Evolutionary conservation across 441 rosid genomes (phyloP).

Genomic region (Raphanus hybrid): DNA sequence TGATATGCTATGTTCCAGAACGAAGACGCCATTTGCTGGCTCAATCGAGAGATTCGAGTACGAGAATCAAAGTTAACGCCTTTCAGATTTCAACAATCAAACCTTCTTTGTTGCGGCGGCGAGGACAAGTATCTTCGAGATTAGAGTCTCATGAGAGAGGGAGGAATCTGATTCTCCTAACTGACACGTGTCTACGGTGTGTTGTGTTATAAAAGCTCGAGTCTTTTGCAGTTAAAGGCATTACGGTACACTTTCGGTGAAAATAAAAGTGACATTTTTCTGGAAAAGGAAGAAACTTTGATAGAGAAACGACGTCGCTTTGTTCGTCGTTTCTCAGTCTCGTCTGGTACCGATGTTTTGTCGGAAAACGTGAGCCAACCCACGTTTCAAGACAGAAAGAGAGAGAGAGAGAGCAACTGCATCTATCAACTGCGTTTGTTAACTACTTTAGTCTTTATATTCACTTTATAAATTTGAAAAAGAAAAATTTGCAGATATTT

Average conservation of each 20-base stretch:
- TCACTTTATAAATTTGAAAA: neutral
- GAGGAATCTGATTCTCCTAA: conserved; percentile 14
- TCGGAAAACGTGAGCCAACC: conserved; percentile 43
- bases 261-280: neutral
- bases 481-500: neutral
- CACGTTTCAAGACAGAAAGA: conserved; percentile 33
- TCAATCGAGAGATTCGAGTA: neutral
- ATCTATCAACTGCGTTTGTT: conserved; percentile 41
- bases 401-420: conserved; percentile 8
- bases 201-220: neutral
- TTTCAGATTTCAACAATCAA: conserved; percentile 50
- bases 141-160: neutral
- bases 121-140: conserved; percentile 5
- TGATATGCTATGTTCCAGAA: conserved; percentile 39
- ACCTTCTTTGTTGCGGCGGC: conserved; percentile 6
- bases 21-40: conserved; percentile 22
- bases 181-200: conserved; percentile 27
- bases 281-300: neutral
- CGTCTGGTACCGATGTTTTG: conserved; percentile 36
- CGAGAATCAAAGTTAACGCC: conserved; percentile 54
- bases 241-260: neutral
- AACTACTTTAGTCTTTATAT: conserved; percentile 24
- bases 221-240: neutral
- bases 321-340: conserved; percentile 28
- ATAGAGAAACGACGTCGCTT: conserved; percentile 31